These are phyloP conservation scores for Eucalyptus erythrocorys DNA, from an alignment of 345 rosid species.

Conservation along the genomic window DNA sequence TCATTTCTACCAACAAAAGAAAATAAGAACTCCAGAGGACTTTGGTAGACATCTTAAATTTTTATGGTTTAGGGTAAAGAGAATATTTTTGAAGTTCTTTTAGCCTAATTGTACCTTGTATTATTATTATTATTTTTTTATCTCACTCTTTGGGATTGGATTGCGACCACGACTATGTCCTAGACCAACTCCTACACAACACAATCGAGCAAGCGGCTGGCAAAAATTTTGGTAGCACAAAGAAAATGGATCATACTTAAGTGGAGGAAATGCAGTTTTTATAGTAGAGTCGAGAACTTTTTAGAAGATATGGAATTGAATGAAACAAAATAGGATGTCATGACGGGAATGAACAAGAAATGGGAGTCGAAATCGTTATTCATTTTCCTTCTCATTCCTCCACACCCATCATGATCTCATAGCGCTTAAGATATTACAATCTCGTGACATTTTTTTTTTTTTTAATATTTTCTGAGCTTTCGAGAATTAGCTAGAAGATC, in stretches of 20 bases:
- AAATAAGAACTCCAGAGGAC: neutral
- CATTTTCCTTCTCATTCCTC: neutral
- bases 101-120: neutral
- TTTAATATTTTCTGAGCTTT: neutral
- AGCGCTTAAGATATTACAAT: neutral
- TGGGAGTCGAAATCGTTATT: neutral
- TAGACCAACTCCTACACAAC: neutral
- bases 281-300: neutral
- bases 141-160: neutral
- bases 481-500: neutral
- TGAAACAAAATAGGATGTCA: neutral
- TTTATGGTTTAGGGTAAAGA: neutral
- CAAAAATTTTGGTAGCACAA: neutral
- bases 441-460: neutral
- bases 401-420: neutral
- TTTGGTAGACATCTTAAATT: neutral
- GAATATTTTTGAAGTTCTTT: neutral
- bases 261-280: neutral
- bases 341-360: neutral
- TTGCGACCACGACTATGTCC: neutral
- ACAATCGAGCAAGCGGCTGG: neutral
- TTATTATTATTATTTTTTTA: neutral
- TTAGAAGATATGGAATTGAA: neutral
- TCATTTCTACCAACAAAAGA: neutral
- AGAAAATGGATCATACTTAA: neutral